Base-by-base conservation (phyloP, 23 red algal genomes). In the Gracilaria domingensis region DNA sequence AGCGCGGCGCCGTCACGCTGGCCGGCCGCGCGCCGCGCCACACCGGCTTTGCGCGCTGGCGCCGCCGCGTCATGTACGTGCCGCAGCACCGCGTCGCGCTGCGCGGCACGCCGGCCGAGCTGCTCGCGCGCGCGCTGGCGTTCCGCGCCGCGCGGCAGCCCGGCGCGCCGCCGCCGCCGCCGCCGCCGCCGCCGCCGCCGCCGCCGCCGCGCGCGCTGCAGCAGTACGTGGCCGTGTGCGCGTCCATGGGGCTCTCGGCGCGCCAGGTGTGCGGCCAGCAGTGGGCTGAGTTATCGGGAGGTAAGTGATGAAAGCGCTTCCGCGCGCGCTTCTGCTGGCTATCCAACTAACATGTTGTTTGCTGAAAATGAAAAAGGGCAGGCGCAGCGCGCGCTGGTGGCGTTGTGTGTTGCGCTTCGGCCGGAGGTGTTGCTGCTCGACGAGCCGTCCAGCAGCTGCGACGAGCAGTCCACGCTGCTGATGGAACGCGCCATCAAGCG, bases 371-470 rank as follows among this genome's bases (percentile, higher is more conserved):
- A 48, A 28, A 54, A 57, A 87, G 84, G 84, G 3, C 84, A 87
- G 37, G 90, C 89, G 9, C 86, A 91, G 28, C 66, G 94, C 9
- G 59, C 84, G 14, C 35, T 62, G 1, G 60, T 96, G 26, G 81
- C 82, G 30, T 32, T 88, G 6, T 85, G 84, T 42, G 20, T 96
- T 20, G 83, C 90, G 1, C 25, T 91, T 13, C 44, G 59, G 4
- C 94, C 94, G 0, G 37, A 93, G 9, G 94, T 96, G n/a, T 61
- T 96, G 32, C 54, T 96, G 40, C 55, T 91, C 4, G 94, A 96
- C 72, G 88, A 96, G 35, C 76, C 86, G 38, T 92, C 94, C 53
- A 78, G 79, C 33, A 84, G 75, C 58, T 82, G 89, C 16, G 94
- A 96, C 48, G 40, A 59, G 20, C 69, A 53, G 17, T 81, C 73